Percentiles rank a stretch among this genome's conserved stretches.
These are phyloP conservation scores for Flammula alnicola DNA, from an alignment of 1,284 basidiomycete genomes.

Conservation along the genomic window DNA sequence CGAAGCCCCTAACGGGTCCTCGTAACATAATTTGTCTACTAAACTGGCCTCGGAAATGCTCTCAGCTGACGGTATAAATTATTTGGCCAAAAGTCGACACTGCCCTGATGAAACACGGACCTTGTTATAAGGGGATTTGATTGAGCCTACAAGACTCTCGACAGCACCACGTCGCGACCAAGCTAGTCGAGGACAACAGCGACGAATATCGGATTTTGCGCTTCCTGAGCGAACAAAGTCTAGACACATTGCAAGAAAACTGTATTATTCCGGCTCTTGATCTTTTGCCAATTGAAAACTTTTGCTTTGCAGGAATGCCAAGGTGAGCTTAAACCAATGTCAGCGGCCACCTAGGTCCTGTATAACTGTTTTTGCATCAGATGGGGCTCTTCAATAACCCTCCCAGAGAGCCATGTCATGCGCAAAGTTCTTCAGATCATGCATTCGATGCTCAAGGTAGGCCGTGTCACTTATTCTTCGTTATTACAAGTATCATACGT, in stretches of 20 bases:
- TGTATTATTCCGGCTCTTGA: slow-evolving; percentile 26
- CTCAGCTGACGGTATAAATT: no score
- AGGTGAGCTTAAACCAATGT: slow-evolving; percentile 15
- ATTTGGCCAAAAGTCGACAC: no score
- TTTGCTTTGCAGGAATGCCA: slow-evolving; percentile 26
- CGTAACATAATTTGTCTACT: no score
- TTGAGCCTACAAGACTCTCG: slow-evolving; percentile 23
- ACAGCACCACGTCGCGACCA: slow-evolving; percentile 24
- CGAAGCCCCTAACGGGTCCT: no score
- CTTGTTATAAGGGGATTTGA: no score
- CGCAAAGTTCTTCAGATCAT: slow-evolving; percentile 12
- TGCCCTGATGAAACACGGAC: no score
- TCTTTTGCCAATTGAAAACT: slow-evolving; percentile 12
- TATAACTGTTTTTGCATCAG: background rate
- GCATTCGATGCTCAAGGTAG: slow-evolving; percentile 16
- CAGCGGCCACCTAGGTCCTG: background rate
- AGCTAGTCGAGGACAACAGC: slow-evolving; percentile 17
- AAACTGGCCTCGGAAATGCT: no score
- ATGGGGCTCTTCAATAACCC: slow-evolving; percentile 5
- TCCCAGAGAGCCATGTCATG: background rate
- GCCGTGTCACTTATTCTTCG: background rate
- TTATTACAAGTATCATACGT: background rate
- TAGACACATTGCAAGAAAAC: slow-evolving; percentile 14
- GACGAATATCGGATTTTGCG: slow-evolving; percentile 22
- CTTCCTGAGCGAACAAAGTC: slow-evolving; percentile 16